Base-by-base conservation (phyloP, 345 rosid genomes). In the Eucalyptus globulus region DNA sequence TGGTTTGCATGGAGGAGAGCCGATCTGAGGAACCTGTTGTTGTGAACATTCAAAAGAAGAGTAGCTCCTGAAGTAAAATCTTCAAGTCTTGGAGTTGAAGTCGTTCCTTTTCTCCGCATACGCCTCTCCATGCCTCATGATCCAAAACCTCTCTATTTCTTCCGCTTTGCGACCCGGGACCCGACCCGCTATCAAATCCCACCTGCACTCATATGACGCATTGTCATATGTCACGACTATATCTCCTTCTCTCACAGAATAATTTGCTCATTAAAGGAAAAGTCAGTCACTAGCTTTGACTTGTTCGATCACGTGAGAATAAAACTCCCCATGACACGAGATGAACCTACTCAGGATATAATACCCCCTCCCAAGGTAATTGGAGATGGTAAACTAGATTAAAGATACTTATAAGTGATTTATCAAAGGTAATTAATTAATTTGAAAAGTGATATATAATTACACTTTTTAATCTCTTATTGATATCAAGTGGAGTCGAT, bases 71-170 rank as follows among this genome's bases (percentile, higher is more conserved):
- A 86, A 31, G 85, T 24, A 76, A 11, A 44, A 40, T 76, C 47
- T 10, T 76, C 29, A 40, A 76, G 85, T 40, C 85, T 11, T 62
- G 69, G 88, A 37, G 54, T 86, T 11, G 45, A 44, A 37, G 17
- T 51, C 50, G 16, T 67, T 87, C 87, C 89, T 89, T 67, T 89
- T 88, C 50, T 86, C 91, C 2, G 91, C 92, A 72, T 88, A 92
- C n/a, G 87, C 89, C 40, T 80, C 58, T 26, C 91, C 89, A 31
- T 91, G 89, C 88, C 80, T 91, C 93, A 91, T 92, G 62, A 90
- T 91, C 93, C 92, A 92, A 89, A 91, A 91, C 91, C 93, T 89
- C 91, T 92, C 92, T 65, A 92, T 89, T 45, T 91, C 92, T 89
- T 87, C 90, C 6, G 92, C 90, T 62, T 47, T 90, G 50, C 93